phyloP scores from a whole-genome alignment of 1,284 basidiomycete genomes.

The Ganoderma lucidum region DNA sequence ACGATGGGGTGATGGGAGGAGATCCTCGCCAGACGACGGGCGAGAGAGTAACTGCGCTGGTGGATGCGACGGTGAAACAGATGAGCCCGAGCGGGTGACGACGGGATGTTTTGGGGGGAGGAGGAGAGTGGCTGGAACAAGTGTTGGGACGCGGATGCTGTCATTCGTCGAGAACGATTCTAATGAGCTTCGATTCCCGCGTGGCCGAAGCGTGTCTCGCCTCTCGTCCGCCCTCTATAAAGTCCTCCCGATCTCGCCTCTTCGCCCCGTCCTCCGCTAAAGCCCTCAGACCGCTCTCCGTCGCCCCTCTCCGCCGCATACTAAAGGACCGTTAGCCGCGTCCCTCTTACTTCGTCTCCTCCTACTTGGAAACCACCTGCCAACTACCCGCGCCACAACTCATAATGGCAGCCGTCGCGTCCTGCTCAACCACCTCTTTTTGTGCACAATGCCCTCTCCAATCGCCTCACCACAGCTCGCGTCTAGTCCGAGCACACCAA shows the following conservation, averaged over 20 bases:
- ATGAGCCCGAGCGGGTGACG: not conserved
- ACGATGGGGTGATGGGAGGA: slow-evolving; percentile 2
- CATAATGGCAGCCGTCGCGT: slow-evolving; percentile 30
- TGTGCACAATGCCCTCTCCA: slow-evolving; percentile 26
- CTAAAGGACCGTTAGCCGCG: not conserved
- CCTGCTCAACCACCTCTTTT: slow-evolving; percentile 27
- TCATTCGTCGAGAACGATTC: slow-evolving; percentile 19
- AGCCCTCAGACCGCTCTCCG: slow-evolving; percentile 3
- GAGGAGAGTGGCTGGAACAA: not conserved
- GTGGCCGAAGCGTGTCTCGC: slow-evolving; percentile 25
- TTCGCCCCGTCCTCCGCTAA: slow-evolving; percentile 1
- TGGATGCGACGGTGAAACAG: slow-evolving; percentile 6
- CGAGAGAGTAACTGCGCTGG: not conserved
- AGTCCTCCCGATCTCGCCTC: slow-evolving; percentile 22
- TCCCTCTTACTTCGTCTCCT: slow-evolving; percentile 5
- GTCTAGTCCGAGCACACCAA: slow-evolving; percentile 14
- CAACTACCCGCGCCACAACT: slow-evolving; percentile 13
- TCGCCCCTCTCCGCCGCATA: slow-evolving; percentile 11
- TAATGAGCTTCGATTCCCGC: slow-evolving; percentile 22
- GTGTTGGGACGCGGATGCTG: slow-evolving; percentile 19
- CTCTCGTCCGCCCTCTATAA: slow-evolving; percentile 19
- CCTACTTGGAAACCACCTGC: slow-evolving; percentile 5
- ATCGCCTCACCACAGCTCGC: slow-evolving; percentile 12
- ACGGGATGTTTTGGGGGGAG: slow-evolving; percentile 9
- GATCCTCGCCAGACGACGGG: not conserved